Conservation (phyloP, 2,329 filamentous ascomycete genomes). For the Aspergillus sp. region DNA sequence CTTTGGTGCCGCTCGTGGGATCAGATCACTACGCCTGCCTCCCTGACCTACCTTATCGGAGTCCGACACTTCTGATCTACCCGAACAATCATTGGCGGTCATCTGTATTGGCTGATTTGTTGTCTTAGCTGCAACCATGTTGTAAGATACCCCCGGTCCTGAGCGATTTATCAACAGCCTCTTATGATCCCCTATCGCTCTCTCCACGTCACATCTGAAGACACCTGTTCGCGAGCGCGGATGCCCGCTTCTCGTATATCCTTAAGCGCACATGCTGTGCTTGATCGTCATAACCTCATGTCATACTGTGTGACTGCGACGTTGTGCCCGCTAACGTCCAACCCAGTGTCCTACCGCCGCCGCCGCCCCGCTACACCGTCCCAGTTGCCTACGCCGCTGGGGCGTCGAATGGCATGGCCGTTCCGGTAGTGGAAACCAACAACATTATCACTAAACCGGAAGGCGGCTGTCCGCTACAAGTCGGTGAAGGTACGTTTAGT, state of each 20-base stretch:
- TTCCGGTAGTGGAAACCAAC: constrained; percentile 87
- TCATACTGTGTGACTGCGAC: constrained; percentile 9
- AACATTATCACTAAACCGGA: constrained; percentile 79
- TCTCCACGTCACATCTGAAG: neutral
- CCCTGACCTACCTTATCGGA: no score
- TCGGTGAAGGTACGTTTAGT: constrained; percentile 72
- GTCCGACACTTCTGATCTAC: no score
- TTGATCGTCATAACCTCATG: neutral
- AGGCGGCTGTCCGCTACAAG: constrained; percentile 84
- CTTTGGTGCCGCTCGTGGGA: constrained; percentile 12
- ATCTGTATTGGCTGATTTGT: neutral
- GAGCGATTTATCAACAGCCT: neutral
- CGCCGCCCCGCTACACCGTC: constrained; percentile 78
- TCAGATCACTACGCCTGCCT: constrained; percentile 3
- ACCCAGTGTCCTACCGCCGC: constrained; percentile 75
- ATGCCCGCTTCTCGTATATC: neutral
- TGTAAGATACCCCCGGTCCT: constrained; percentile 17
- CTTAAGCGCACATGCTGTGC: neutral
- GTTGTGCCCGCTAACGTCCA: constrained; percentile 12
- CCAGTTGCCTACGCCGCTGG: constrained; percentile 70
- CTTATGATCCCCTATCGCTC: constrained; percentile 2
- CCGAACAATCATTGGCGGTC: constrained; percentile 4
- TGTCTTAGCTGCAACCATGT: constrained; percentile 17
- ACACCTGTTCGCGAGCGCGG: neutral
- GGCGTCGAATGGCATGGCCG: constrained; percentile 63